Evolutionary conservation across 805 yeast genomes (phyloP), one percentile per base, ranked within the genome.

Genomic region (Wickerhamomyces hampshirensis): DNA sequence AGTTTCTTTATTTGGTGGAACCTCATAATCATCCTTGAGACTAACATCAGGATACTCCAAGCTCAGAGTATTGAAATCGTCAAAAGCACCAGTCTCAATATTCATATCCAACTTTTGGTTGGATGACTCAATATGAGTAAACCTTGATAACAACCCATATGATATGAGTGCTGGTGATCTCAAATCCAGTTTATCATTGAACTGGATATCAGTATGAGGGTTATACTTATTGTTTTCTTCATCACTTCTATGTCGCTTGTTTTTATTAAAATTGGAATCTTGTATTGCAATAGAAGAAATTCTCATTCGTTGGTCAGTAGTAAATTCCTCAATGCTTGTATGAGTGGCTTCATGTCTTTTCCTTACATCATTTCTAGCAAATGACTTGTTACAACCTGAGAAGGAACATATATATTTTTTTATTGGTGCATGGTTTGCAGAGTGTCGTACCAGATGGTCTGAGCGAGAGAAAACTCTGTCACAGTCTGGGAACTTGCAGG

Each of bases 301-400:
- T n/a, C n/a, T n/a, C n/a, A n/a, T n/a, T n/a, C n/a, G n/a, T n/a
- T n/a, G n/a, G n/a, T n/a, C n/a, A n/a, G n/a, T n/a, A n/a, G n/a
- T n/a, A n/a, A n/a, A n/a, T n/a, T n/a, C n/a, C n/a, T n/a, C n/a
- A 18, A 33, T 3, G 47, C 38, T 5, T 39, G 36, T 6, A 38
- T 27, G 10, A 45, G 21, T 3, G 47, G 39, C 37, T 54, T 54
- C 40, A 51, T 77, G 68, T 56, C 83, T 47, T 5, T 56, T 59
- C 18, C 68, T 62, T 31, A 80, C 57, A 51, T 80, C 87, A 38
- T 65, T 69, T 28, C 87, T 58, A 1, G 80, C 86, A 62, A 80
- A 80, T 0, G 80, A 73, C 54, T 75, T 77, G 1, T 66, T 62
- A 52, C 87, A 80, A 3, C 60, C 59, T 10, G 68, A 60, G 55